Conservation (phyloP, 345 rosid species). For the Syzygium grande region DNA sequence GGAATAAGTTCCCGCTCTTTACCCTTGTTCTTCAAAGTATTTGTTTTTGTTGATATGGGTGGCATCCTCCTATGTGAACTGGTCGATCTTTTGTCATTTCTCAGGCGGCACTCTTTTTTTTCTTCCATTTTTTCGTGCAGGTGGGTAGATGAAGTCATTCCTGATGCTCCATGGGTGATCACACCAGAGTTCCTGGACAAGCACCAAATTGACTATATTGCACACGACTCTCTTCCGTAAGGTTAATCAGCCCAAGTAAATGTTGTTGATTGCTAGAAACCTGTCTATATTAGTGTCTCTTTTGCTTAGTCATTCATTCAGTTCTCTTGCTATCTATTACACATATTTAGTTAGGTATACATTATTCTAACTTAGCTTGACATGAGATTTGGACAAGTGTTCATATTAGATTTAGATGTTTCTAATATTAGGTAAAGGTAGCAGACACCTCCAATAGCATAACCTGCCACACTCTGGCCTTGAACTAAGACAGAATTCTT, state of each 20-base stretch:
- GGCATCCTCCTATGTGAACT: neutral
- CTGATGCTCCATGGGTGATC: slow-evolving; percentile 91
- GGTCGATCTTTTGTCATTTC: neutral
- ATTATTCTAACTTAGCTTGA: neutral
- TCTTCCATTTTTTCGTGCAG: slow-evolving; percentile 19
- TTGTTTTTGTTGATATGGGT: neutral
- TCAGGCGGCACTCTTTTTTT: neutral
- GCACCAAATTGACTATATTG: slow-evolving; percentile 64
- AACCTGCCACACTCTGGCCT: neutral
- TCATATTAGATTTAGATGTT: neutral
- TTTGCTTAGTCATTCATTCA: neutral
- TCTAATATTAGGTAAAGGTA: neutral
- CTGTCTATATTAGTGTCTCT: neutral
- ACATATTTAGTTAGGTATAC: neutral
- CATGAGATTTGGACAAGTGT: neutral
- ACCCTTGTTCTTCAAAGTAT: neutral
- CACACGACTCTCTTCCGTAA: slow-evolving; percentile 95
- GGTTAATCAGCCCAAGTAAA: neutral
- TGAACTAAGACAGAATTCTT: neutral
- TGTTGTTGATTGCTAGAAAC: neutral
- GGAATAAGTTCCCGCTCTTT: neutral
- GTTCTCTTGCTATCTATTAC: neutral
- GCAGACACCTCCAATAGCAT: neutral
- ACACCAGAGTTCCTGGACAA: slow-evolving; percentile 80
- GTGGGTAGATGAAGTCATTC: slow-evolving; percentile 95